A percentile compares a stretch with the other conserved stretches of the same genome.
Evolutionary conservation across 108 stramenopile genomes (phyloP).

Genomic region (Cyclotella atomus): DNA sequence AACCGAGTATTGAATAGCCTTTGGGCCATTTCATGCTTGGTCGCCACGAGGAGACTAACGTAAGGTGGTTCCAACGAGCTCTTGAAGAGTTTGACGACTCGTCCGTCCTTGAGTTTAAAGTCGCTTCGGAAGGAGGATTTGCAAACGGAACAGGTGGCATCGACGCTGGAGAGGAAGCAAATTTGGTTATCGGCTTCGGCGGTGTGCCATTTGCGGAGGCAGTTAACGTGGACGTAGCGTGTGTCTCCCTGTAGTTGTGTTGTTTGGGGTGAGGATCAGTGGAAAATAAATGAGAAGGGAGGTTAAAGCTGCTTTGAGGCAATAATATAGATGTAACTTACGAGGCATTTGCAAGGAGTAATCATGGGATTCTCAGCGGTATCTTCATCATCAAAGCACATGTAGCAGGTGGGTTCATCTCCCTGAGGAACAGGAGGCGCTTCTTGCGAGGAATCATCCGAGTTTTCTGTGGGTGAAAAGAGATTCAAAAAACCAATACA

Average conservation of each 20-base stretch:
- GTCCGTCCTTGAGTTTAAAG: constrained; percentile 91
- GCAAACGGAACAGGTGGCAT: constrained; percentile 96
- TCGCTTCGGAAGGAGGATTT: constrained; percentile 96
- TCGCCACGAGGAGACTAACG: constrained; percentile 94
- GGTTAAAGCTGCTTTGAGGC: too few species aligned
- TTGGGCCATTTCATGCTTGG: constrained; percentile 95
- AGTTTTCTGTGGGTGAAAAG: constrained; percentile 64
- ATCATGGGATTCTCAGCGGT: constrained; percentile 83
- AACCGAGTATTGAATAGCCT: constrained; percentile 96
- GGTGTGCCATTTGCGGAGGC: constrained; percentile 92
- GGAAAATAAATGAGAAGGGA: too few species aligned
- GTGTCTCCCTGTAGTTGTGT: too few species aligned
- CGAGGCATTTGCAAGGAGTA: constrained; percentile 88
- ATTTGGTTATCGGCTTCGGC: constrained; percentile 92
- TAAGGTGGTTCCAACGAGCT: constrained; percentile 94
- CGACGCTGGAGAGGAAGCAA: constrained; percentile 93
- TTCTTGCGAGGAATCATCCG: constrained; percentile 63
- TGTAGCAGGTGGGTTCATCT: constrained; percentile 93
- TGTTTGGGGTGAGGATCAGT: too few species aligned
- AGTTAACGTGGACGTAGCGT: constrained; percentile 88
- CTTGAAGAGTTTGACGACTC: constrained; percentile 90
- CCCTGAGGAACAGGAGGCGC: constrained; percentile 25
- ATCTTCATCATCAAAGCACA: constrained; percentile 97
- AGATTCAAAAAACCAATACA: background rate
- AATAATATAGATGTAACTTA: too few species aligned